phyloP scores from a whole-genome alignment of 371 early-diverging fungal species.

The Rhizomucor pusillus region DNA sequence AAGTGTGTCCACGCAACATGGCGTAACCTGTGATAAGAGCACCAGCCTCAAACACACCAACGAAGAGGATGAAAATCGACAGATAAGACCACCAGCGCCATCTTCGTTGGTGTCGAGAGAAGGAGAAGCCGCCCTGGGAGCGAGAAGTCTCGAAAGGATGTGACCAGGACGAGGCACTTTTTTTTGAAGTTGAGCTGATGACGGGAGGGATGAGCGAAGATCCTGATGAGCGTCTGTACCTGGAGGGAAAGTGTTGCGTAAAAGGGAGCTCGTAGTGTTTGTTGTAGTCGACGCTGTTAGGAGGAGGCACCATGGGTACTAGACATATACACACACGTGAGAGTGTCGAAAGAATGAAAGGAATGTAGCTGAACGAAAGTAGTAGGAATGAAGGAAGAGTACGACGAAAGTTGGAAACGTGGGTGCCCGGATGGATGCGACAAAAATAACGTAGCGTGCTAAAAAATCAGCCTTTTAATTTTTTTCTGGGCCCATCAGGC shows the following conservation, averaged over 20 bases:
- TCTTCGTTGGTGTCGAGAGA: slow-evolving; percentile 13
- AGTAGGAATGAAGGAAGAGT: slow-evolving; percentile 4
- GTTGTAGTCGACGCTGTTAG: slow-evolving; percentile 17
- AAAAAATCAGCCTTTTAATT: too few species aligned
- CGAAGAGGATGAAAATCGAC: slow-evolving; percentile 26
- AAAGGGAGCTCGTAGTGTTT: slow-evolving; percentile 15
- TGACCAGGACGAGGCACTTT: slow-evolving; percentile 6
- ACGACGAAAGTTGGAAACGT: slow-evolving; percentile 2
- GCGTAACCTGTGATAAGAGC: slow-evolving; percentile 38
- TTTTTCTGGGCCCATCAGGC: too few species aligned
- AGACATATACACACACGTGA: slow-evolving; percentile 8
- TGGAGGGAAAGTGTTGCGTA: neutral
- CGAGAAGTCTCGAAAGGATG: neutral
- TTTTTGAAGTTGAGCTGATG: slow-evolving; percentile 1
- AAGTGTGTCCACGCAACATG: slow-evolving; percentile 31
- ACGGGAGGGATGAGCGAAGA: neutral
- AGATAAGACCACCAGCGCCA: slow-evolving; percentile 54
- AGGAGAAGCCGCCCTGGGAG: neutral
- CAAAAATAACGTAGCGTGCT: too few species aligned
- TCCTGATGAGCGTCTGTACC: slow-evolving; percentile 1
- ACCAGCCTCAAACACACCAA: slow-evolving; percentile 34
- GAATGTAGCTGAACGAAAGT: neutral
- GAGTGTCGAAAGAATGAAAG: slow-evolving; percentile 6
- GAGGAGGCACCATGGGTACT: slow-evolving; percentile 12
- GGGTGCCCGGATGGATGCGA: too few species aligned